Evolutionary conservation across 768 basidiomycete species (phyloP), one percentile per base, ranked within the genome.

Genomic region (Hemileccinum impolitum): DNA sequence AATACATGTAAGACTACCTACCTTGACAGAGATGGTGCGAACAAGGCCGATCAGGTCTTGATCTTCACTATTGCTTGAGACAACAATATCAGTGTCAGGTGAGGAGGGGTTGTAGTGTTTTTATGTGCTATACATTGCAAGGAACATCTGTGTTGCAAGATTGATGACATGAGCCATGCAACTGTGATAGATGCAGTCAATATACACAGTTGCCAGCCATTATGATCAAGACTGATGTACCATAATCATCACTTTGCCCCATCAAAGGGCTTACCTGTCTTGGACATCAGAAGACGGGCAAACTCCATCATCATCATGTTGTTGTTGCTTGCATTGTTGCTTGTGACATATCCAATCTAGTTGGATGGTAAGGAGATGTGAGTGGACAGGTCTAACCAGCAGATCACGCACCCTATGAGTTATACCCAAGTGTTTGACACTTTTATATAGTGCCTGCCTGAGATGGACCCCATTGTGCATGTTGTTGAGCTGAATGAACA

Each of bases 401-500:
- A 40, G 38, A 48, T 19, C 4, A 45, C 13, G 12, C 3, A 69
- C 71, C 60, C 65, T 68, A 43, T 65, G 54, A 26, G 45, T 48
- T 44, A 72, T 66, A 8, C 57, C 59, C 2, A 70, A 32, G 2
- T 62, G 56, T 3, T 57, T 43, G 8, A 58, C 39, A 15, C 73
- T 61, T 55, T 70, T 70, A 57, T 66, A 75, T 5, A 77, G 56
- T 1, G 70, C 71, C 31, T 53, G 43, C 13, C 48, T 6, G 0
- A 53, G 52, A 14, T 3, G 6, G 8, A 45, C 18, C 0, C 74
- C 73, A 46, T 66, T 62, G 45, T 77, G 74, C 0, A 67, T 48
- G 11, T 60, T 64, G 50, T 76, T 76, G 38, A 77, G 50, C 14
- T 52, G 61, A 2, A 61, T 58, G 25, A 75, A 75, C 1, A 68